These are phyloP conservation scores for Acaromyces ingoldii DNA, from an alignment of 1,284 basidiomycete species.

Conservation along the genomic window DNA sequence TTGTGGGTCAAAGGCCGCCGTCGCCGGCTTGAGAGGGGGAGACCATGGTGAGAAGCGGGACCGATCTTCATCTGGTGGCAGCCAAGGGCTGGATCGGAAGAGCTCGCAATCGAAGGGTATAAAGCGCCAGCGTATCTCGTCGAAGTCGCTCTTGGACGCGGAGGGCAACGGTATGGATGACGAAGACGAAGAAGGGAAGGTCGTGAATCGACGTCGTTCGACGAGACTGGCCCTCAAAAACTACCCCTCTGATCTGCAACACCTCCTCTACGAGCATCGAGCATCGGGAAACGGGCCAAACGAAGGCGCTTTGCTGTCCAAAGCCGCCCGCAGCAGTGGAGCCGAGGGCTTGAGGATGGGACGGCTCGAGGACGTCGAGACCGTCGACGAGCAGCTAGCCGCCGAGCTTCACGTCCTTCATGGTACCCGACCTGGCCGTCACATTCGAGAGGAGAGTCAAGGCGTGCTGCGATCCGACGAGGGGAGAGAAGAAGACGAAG, in stretches of 20 bases:
- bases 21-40: no score
- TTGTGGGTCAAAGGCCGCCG: no score
- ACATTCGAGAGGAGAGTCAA: not conserved
- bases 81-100: not conserved
- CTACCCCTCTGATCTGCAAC: constrained; percentile 3
- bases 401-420: constrained; percentile 7
- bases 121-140: not conserved
- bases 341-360: not conserved
- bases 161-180: no score
- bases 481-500: not conserved
- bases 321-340: no score
- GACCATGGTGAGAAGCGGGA: constrained; percentile 1
- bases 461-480: not conserved
- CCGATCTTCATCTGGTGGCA: not conserved
- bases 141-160: no score
- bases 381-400: constrained; percentile 6
- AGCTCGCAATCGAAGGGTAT: not conserved
- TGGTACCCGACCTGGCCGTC: not conserved
- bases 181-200: no score
- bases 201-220: not conserved
- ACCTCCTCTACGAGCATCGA: constrained; percentile 5
- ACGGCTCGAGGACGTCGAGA: not conserved
- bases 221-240: not conserved
- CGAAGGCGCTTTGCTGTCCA: no score
- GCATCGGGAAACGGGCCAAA: no score